phyloP scores from a whole-genome alignment of 148 eudicot genomes.

The Rhododendron molle region DNA sequence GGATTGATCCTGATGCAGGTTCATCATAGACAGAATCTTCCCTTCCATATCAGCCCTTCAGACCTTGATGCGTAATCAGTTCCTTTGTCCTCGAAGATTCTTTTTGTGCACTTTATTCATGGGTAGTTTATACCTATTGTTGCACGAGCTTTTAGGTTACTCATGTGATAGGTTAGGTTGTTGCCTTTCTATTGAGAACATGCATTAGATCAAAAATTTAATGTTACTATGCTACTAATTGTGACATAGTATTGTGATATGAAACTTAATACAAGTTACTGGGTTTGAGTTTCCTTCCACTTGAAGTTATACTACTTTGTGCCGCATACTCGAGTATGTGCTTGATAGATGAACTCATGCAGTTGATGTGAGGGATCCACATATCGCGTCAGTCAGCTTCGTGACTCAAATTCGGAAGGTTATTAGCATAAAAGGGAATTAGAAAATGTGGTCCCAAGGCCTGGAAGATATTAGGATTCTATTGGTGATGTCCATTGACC shows the following conservation, averaged over 20 bases:
- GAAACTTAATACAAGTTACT: neutral
- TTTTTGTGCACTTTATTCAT: neutral
- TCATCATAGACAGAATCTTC: neutral
- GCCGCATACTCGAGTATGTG: neutral
- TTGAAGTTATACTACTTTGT: neutral
- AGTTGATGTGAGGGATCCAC: neutral
- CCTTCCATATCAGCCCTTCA: neutral
- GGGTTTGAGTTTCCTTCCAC: neutral
- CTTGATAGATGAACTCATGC: neutral
- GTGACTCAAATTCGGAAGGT: neutral
- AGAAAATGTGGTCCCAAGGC: too few species aligned
- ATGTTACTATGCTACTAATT: neutral
- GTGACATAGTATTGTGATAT: neutral
- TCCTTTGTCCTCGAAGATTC: neutral
- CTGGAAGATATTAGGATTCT: neutral
- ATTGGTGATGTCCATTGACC: neutral
- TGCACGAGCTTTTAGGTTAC: neutral
- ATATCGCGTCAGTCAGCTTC: neutral
- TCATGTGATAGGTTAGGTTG: neutral
- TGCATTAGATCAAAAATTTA: neutral
- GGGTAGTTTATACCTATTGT: neutral
- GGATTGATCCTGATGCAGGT: neutral
- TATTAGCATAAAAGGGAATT: too few species aligned
- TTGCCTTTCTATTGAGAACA: neutral
- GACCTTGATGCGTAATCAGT: neutral